phyloP scores from a whole-genome alignment of 768 basidiomycete species.

The Lanmaoa rubissima region DNA sequence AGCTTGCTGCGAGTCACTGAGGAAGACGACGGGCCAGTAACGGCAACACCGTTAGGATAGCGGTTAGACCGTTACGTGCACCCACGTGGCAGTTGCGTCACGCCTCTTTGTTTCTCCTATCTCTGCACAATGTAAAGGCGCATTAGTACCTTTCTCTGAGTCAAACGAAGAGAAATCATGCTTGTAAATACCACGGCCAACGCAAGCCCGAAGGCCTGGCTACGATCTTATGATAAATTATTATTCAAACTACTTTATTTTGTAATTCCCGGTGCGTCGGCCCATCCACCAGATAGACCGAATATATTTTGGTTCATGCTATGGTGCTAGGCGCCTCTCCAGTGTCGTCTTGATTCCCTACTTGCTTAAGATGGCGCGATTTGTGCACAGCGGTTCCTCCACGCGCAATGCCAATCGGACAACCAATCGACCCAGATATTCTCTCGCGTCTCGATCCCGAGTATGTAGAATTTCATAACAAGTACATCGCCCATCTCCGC shows the following conservation, averaged over 20 bases:
- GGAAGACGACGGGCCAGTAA: neutral
- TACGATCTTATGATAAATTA: too few relatives aligned
- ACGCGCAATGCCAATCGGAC: conserved; percentile 12
- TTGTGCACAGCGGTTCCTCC: neutral
- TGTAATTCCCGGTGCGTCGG: too few relatives aligned
- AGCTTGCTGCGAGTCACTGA: neutral
- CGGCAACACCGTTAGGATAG: neutral
- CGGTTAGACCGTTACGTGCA: neutral
- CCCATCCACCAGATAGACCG: conserved; percentile 4
- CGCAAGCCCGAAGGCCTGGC: too few relatives aligned
- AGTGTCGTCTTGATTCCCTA: neutral
- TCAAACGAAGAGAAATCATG: too few relatives aligned
- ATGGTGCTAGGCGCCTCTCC: neutral
- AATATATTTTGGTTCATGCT: conserved; percentile 1
- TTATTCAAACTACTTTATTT: too few relatives aligned
- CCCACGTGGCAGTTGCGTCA: too few relatives aligned
- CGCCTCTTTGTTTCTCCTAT: too few relatives aligned
- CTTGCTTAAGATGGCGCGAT: conserved; percentile 13
- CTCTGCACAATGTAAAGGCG: too few relatives aligned
- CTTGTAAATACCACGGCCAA: too few relatives aligned
- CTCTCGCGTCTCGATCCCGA: conserved; percentile 59
- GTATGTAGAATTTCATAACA: conserved; percentile 62
- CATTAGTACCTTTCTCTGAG: too few relatives aligned
- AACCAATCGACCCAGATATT: conserved; percentile 65
- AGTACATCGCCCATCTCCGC: conserved; percentile 42